Conservation (phyloP, 129 eudicot species). For the Gnaphalium uliginosum region DNA sequence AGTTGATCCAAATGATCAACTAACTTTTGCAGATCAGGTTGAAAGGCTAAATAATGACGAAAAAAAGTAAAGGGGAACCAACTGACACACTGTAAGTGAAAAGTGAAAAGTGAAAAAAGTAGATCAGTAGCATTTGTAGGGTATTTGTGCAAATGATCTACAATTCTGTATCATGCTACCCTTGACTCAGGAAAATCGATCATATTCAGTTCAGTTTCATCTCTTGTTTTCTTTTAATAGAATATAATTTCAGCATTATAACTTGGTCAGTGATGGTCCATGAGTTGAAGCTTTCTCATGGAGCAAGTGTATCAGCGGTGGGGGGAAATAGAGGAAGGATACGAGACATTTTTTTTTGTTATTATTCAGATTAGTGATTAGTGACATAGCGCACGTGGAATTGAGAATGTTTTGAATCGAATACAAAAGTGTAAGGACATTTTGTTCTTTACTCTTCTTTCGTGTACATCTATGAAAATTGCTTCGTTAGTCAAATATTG, state of each 20-base stretch:
- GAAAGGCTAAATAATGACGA: slow-evolving; percentile 32
- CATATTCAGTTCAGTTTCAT: slow-evolving; percentile 27
- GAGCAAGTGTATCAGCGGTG: slow-evolving; percentile 24
- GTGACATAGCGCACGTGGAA: slow-evolving; percentile 17
- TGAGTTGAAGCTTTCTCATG: slow-evolving; percentile 30
- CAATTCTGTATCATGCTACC: slow-evolving; percentile 65
- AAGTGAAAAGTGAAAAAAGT: slow-evolving; percentile 37
- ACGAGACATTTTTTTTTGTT: slow-evolving; percentile 12
- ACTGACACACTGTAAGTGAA: slow-evolving; percentile 35
- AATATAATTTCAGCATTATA: slow-evolving; percentile 41
- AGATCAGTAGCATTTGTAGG: slow-evolving; percentile 41
- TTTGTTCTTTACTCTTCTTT: slow-evolving; percentile 15
- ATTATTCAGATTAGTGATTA: background rate
- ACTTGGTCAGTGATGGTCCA: slow-evolving; percentile 23
- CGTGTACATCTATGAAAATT: background rate
- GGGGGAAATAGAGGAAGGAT: slow-evolving; percentile 26
- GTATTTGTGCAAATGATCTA: slow-evolving; percentile 46
- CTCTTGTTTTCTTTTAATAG: slow-evolving; percentile 33
- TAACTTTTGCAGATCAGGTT: slow-evolving; percentile 37
- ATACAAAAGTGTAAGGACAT: slow-evolving; percentile 19
- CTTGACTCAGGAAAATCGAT: slow-evolving; percentile 39
- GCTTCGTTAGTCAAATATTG: background rate
- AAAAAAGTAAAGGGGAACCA: slow-evolving; percentile 26
- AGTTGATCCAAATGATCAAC: background rate
- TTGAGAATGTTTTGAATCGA: background rate